phyloP scores from a whole-genome alignment of 257 asterid species.

The Eucommia ulmoides region DNA sequence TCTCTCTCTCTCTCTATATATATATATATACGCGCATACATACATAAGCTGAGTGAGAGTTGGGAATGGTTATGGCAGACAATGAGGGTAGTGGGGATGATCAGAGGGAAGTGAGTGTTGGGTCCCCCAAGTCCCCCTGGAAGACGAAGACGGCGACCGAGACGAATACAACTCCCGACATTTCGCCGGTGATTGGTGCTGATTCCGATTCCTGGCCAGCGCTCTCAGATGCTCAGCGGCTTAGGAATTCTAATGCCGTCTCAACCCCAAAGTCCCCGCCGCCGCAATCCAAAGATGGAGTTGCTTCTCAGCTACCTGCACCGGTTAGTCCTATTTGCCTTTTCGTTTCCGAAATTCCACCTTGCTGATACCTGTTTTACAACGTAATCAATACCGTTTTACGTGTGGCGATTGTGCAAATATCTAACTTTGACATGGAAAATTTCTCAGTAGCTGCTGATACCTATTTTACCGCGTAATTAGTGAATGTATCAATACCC shows the following conservation, averaged over 20 bases:
- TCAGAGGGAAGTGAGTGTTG: constrained; percentile 34
- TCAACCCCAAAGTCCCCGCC: constrained; percentile 19
- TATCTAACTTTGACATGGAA: neutral
- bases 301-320: constrained; percentile 19
- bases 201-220: constrained; percentile 87
- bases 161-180: constrained; percentile 22
- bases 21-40: no score
- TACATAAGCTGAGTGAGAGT: no score
- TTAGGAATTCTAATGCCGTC: constrained; percentile 23
- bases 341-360: neutral
- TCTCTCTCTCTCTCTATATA: no score
- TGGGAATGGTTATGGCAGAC: constrained; percentile 37
- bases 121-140: constrained; percentile 70
- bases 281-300: constrained; percentile 15
- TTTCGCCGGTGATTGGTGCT: constrained; percentile 25
- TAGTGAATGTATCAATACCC: no score
- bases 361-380: no score
- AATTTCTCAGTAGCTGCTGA: neutral
- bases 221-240: constrained; percentile 48
- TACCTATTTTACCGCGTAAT: neutral
- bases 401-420: neutral
- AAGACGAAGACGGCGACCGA: no score
- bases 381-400: no score
- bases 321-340: constrained; percentile 9
- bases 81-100: constrained; percentile 24